Base-by-base conservation (phyloP, 495 filamentous ascomycete species). In the Saxispiralis lemnorum region DNA sequence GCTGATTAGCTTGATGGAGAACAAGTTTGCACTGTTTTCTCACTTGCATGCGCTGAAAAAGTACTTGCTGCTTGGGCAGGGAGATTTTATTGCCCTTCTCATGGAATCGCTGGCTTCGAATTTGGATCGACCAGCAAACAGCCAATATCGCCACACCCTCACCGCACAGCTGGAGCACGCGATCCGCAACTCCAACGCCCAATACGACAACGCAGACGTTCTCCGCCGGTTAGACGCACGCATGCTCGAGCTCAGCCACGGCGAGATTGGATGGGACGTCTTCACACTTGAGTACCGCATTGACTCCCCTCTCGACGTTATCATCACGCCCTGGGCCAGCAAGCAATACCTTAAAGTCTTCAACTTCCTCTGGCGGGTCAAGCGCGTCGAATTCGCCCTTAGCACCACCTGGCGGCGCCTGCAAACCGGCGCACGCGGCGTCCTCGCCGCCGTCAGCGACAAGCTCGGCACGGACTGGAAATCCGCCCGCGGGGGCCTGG, bases 221-320 rank as follows among this genome's bases (percentile, higher is more conserved):
- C 70, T 96, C 31, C 78, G 83, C 28, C 76, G 92, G 14, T 72
- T 99, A 7, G 92, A 99, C 62, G 86, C 89, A 12, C 82, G 92
- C 37, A 93, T 96, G 83, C 72, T 95, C 31, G 86, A 95, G 59
- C 72, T 94, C 38, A 83, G 79, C 40, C 86, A 93, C 57, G 92
- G 92, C 43, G 89, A 99, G 53, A 95, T 93, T 39, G 92, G 92
- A 46, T 99, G 92, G 92, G 92, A 99, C 59, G 93, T 89, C 60
- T 99, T 99, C 63, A 99, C 92, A 0, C 72, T 99, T 21, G 92
- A 99, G 58, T 99, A 99, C 65, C 94, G 93, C 60, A 86, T 96
- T 45, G 89, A 95, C 56, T 83, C 89, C 7, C 92, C 92, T 0
- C 83, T 96, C 18, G 92, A 99, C 55, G 89, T 96, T 41, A 85